Percentiles rank a stretch among this genome's conserved stretches.
Conservation (phyloP, 208 protist species). For the Crithidia fasciculata region DNA sequence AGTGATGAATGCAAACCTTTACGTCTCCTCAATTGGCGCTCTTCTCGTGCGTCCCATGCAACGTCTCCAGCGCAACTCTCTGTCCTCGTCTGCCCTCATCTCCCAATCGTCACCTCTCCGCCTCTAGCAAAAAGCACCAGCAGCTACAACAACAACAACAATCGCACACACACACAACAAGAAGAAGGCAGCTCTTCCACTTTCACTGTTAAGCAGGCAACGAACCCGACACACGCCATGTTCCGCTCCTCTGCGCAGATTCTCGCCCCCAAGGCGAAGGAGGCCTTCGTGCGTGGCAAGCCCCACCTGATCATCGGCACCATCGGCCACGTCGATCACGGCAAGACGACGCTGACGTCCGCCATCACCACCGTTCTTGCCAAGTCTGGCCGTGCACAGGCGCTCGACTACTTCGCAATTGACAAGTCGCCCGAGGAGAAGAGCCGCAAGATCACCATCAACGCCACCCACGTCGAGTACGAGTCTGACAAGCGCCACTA, state of each 20-base stretch:
- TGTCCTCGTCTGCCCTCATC: too few relatives aligned
- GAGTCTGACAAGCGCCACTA: constrained; percentile 98
- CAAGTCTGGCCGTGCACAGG: constrained; percentile 83
- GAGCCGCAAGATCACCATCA: constrained; percentile 99
- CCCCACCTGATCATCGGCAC: constrained; percentile 99
- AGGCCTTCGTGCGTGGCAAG: constrained; percentile 94
- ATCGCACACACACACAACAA: not conserved
- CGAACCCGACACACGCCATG: constrained; percentile 1
- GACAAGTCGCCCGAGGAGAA: constrained; percentile 99
- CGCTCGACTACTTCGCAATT: constrained; percentile 97
- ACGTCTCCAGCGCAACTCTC: too few relatives aligned
- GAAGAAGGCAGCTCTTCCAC: not conserved
- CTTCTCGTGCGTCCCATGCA: too few relatives aligned
- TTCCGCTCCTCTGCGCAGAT: constrained; percentile 42
- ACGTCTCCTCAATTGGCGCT: too few relatives aligned
- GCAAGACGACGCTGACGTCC: constrained; percentile 99
- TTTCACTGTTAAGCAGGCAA: not conserved
- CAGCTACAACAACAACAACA: too few relatives aligned
- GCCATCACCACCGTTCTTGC: constrained; percentile 96
- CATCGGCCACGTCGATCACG: constrained; percentile 99
- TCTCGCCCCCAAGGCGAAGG: constrained; percentile 56
- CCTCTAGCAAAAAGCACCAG: too few relatives aligned
- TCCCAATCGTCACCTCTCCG: too few relatives aligned
- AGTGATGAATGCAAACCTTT: too few relatives aligned
- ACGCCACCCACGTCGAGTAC: constrained; percentile 98